Base-by-base conservation (phyloP, 1,139 yeast species). In the Kazachstania sp. region DNA sequence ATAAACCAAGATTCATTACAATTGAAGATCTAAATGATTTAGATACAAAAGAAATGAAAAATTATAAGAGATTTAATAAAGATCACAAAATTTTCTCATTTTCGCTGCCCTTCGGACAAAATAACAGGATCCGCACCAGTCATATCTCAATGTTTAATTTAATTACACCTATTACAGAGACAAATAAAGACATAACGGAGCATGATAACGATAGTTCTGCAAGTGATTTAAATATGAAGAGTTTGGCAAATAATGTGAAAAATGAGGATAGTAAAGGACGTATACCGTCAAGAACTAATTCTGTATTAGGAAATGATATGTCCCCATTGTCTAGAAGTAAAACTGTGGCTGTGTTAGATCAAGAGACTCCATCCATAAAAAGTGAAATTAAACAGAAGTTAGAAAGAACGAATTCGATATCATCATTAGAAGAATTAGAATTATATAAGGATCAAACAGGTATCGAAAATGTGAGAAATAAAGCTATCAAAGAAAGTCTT, bases 401-500 rank as follows among this genome's bases (percentile, higher is more conserved):
- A 40, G 68, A 71, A 48, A 69, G 84, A 39, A 83, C 78, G 52
- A 77, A 78, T 48, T 72, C 84, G 0, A 69, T 83, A 13, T 68
- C 76, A 39, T 81, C 92, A 0, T 34, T 78, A 6, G 86, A 83
- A 48, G 95, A 86, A 54, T 81, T 81, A 1, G 65, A 69, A 13
- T 68, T 77, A 47, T 87, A 77, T 63, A 72, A 70, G 47, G 70
- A 76, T 45, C 70, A 73, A 39, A 79, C 75, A 45, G 80, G 81
- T 15, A 71, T 79, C 37, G 90, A 81, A 52, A 82, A 81, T 56
- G 79, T 81, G 0, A 71, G 94, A 46, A 64, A 82, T 34, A 69
- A 83, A 32, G 95, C 95, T 0, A 76, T 86, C 37, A 77, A 75
- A 52, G 78, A 79, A 50, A 76, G 86, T 0, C 56, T 86, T 4